Evolutionary conservation across 2,329 filamentous ascomycete species (phyloP), one percentile per base, ranked within the genome.

Genomic region (Diaporthe vexans): DNA sequence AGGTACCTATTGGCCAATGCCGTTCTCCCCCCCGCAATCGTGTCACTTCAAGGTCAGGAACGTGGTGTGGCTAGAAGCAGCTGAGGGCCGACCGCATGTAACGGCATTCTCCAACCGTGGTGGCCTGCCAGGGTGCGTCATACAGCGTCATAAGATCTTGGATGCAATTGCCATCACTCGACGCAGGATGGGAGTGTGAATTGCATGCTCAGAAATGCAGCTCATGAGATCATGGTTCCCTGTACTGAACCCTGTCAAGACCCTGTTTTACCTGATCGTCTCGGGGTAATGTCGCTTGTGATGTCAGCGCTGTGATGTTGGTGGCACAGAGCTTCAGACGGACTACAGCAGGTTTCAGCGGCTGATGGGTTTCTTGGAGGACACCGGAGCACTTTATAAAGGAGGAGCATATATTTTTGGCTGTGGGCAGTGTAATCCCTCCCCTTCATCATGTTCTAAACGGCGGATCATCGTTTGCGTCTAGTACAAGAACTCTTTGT

Each of bases 171-270:
- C 48, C 63, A 68, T 68, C 33, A 33, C 46, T 52, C 21, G 63
- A 68, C n/a, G 63, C 63, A 52, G 63, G 48, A 48, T 29, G 63
- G 63, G 21, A 52, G 7, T 24, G 48, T 68, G 63, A 68, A 68
- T 68, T 68, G 63, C 63, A 68, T 51, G 4, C n/a, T 29, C 46
- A 29, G 15, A 29, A 37, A 54, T 40, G 63, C 63, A 54, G 48
- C 63, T 54, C 63, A 68, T 68, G 63, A 54, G 48, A 68, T 68
- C 63, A 68, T 68, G 63, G 63, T 54, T 68, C 63, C 63, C 48
- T 54, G 63, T 21, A 33, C 15, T 3, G 29, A 11, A 26, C 48
- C 63, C 48, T 68, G 63, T n/a, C 33, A 68, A n/a, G 63, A 68
- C 48, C 63, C 63, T 68, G 63, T 68, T 68, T 54, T 68, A n/a